Percentiles rank a stretch among this genome's conserved stretches.
Conservation (phyloP, 768 basidiomycete genomes). For the Tricholoma saponaceum region DNA sequence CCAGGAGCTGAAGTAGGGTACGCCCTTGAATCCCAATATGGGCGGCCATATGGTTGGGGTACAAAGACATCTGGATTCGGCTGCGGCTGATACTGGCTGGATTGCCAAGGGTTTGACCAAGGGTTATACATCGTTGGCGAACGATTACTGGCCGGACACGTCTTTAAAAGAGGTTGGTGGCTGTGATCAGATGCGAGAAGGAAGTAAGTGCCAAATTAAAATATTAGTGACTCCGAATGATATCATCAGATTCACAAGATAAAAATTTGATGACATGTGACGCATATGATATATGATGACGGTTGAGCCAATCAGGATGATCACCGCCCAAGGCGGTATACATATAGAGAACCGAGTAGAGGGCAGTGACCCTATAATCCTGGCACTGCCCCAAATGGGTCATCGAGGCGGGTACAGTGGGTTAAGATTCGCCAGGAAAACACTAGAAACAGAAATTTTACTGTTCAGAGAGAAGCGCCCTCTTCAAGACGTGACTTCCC, state of each 20-base stretch:
- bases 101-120: constrained; percentile 8
- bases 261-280: too few relatives aligned
- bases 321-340: background rate
- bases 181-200: background rate
- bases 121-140: constrained; percentile 1
- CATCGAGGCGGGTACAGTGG: too few relatives aligned
- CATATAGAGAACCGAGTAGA: background rate
- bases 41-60: background rate
- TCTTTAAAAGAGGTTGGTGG: background rate
- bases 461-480: too few relatives aligned
- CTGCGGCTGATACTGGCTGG: background rate
- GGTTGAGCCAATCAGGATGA: background rate
- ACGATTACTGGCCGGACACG: background rate
- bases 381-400: too few relatives aligned
- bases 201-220: background rate
- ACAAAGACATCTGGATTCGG: background rate
- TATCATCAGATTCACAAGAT: background rate
- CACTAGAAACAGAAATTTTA: too few relatives aligned
- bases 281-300: too few relatives aligned
- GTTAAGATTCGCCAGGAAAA: too few relatives aligned
- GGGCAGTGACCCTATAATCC: background rate
- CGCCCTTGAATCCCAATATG: background rate
- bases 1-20: background rate
- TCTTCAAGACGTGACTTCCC: too few relatives aligned
- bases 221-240: background rate